Evolutionary conservation across 2,329 filamentous ascomycete species (phyloP).

Genomic region (Xylariaceae sp.): DNA sequence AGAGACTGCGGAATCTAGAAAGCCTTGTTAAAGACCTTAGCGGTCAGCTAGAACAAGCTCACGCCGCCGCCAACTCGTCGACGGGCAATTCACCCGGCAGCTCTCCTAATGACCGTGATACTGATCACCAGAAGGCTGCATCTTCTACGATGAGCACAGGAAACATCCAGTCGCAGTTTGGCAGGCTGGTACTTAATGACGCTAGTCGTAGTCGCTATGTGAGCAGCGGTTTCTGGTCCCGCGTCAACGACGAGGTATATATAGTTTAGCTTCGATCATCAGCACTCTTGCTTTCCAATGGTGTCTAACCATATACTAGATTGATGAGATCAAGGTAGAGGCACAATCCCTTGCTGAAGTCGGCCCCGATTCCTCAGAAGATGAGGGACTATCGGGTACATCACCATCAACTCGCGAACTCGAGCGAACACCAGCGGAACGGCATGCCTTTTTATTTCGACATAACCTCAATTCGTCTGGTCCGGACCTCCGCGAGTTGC

Average conservation of each 20-base stretch:
- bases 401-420: constrained; percentile 48
- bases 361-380: constrained; percentile 49
- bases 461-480: constrained; percentile 47
- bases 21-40: constrained; percentile 58
- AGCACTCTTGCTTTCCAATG: background rate
- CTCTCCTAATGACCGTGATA: constrained; percentile 34
- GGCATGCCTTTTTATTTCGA: constrained; percentile 59
- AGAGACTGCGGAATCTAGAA: constrained; percentile 58
- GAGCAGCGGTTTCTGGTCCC: constrained; percentile 61
- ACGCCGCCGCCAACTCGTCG: constrained; percentile 37
- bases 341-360: constrained; percentile 42
- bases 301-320: constrained; percentile 41
- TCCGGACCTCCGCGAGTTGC: constrained; percentile 49
- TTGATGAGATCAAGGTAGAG: constrained; percentile 54
- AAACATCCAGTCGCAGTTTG: constrained; percentile 51
- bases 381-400: constrained; percentile 43
- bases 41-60: constrained; percentile 53
- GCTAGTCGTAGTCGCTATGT: constrained; percentile 54
- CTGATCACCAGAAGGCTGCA: constrained; percentile 12
- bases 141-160: constrained; percentile 12
- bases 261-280: background rate
- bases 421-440: constrained; percentile 51
- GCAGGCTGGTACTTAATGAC: constrained; percentile 55
- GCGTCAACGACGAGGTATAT: constrained; percentile 61
- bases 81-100: constrained; percentile 40